Base-by-base conservation (phyloP, 2,329 filamentous ascomycete genomes). In the Chaetoscypha palmicola region DNA sequence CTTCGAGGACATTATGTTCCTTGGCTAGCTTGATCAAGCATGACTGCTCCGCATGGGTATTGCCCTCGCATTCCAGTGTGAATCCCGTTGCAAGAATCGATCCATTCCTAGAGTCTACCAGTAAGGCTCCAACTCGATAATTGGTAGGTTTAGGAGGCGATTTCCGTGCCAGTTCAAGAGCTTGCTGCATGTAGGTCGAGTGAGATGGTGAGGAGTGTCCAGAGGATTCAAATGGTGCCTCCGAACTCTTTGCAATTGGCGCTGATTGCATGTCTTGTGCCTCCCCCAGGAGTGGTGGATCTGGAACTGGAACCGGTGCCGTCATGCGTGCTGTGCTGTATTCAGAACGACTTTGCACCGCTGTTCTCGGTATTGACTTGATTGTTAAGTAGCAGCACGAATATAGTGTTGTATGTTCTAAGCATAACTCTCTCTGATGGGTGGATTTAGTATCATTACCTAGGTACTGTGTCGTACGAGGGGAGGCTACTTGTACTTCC, bases 1-100 rank as follows among this genome's bases (percentile, higher is more conserved):
- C 74, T 52, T 84, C 80, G 8, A 71, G 46, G 0, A 73, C 66
- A 2, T 60, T 59, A 43, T 76, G 61, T 50, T 68, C 56, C 37
- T 67, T 58, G 1, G 77, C 70, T 11, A 81, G 74, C 63, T 98
- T 97, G 38, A 81, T 66, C 45, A 98, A 74, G 60, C 88, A 94
- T 64, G 84, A 91, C 67, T 98, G 89, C 62, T 98, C 92, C 3
- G 92, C 92, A 61, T 98, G 92, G 0, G 92, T 97, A 67, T 98
- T 98, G 32, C 91, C 92, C 35, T 80, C 74, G 3, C 90, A 78
- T 65, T 98, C 91, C 46, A 96, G 74, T 0, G 92, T 96, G 68
- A 91, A 97, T 43, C 92, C 91, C 1, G 86, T 86, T 1, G 85
- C 77, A 21, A 94, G 71, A 46, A 94, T 70, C 20, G 66, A 62